Conservation (phyloP, 495 filamentous ascomycete species). For the Coniosporium apollinis region DNA sequence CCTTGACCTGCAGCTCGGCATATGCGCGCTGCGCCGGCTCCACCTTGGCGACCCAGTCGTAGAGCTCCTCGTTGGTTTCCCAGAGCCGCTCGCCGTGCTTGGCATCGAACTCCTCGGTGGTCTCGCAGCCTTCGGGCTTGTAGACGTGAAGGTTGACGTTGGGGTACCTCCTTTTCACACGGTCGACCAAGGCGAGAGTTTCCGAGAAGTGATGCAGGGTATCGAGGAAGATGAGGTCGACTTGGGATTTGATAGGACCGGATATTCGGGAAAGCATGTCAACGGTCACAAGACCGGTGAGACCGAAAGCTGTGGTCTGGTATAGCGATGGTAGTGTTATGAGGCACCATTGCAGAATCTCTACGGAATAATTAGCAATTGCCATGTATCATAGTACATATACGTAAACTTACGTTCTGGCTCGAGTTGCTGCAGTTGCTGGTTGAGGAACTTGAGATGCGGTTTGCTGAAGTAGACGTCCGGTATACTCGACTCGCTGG, state of each 20-base stretch:
- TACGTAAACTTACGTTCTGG: slow-evolving; percentile 59
- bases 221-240: slow-evolving; percentile 93
- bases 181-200: slow-evolving; percentile 67
- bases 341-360: slow-evolving; percentile 84
- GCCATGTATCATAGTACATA: no score
- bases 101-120: slow-evolving; percentile 55
- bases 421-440: slow-evolving; percentile 66
- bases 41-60: slow-evolving; percentile 95
- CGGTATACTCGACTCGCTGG: slow-evolving; percentile 46
- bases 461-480: slow-evolving; percentile 74
- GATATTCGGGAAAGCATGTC: slow-evolving; percentile 76
- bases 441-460: slow-evolving; percentile 81
- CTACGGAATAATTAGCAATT: slow-evolving; percentile 30
- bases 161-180: slow-evolving; percentile 59
- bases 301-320: slow-evolving; percentile 93
- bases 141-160: slow-evolving; percentile 69
- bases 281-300: slow-evolving; percentile 83
- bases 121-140: slow-evolving; percentile 60
- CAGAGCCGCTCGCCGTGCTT: slow-evolving; percentile 73
- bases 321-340: slow-evolving; percentile 79
- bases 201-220: slow-evolving; percentile 92
- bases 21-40: slow-evolving; percentile 92
- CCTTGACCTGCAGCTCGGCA: slow-evolving; percentile 69
- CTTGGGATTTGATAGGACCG: slow-evolving; percentile 38
- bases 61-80: slow-evolving; percentile 71